Base-by-base conservation (phyloP, 768 basidiomycete genomes). In the Termitomyces sp. region DNA sequence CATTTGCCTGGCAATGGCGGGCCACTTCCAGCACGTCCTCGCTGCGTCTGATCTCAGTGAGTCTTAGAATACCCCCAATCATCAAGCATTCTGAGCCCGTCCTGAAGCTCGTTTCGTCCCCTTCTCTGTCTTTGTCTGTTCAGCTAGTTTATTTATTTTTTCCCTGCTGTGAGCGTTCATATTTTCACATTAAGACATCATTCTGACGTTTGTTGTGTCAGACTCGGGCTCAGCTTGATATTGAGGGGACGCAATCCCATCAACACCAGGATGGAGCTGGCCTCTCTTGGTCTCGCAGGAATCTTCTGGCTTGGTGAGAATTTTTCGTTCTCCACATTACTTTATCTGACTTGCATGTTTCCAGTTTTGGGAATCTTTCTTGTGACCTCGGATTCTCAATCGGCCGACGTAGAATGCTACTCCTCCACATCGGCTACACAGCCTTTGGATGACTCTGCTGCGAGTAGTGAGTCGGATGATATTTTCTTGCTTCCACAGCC, bases 341-440 rank as follows among this genome's bases (percentile, higher is more conserved):
- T 16, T 30, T 18, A 34, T 60, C 58, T 53, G 5, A 52, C 63
- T 45, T 54, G 22, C n/a, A 54, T 59, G 39, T 41, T 51, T 53
- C 24, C 64, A 92, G 91, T 88, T 61, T 83, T 93, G 54, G 90
- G 88, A 52, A 81, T 82, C 16, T 91, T 85, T 68, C 72, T 91
- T 50, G 80, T 81, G 48, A 85, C 85, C 42, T 91, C 90, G n/a
- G 85, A 86, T 66, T 85, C 89, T 18, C 85, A 89, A 69, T 78
- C 82, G 65, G 90, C 91, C 27, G 87, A 90, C 66, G 91, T 93
- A 18, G 89, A 93, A 69, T 93, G 91, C 66, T 93, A 84, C 70
- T 78, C 87, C 22, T 81, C 86, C 11, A 70, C 69, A 39, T 76
- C 78, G 20, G 70, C 80, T 49, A 72, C 78, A 39, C 76, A 78